These are phyloP conservation scores for Cenchrus fungigraminus DNA, from an alignment of 176 grass and related monocot genomes.

Conservation along the genomic window DNA sequence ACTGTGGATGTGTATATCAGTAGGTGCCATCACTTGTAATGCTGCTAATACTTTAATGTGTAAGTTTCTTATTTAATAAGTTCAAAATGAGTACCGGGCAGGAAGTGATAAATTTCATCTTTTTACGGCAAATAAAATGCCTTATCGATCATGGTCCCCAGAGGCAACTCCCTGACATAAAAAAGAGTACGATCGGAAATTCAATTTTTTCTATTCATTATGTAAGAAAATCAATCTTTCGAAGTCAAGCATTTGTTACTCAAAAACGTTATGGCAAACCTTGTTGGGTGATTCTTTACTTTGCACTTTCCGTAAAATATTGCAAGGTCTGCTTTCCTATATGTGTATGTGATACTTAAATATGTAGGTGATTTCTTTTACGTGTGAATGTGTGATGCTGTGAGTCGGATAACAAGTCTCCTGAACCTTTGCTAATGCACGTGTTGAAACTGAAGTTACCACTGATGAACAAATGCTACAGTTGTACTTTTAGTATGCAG, in stretches of 20 bases:
- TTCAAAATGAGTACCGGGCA: no score
- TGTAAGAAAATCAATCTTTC: no score
- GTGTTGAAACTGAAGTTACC: constrained; percentile 20
- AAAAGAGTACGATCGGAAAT: no score
- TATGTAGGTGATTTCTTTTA: constrained; percentile 19
- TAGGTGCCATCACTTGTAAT: not conserved
- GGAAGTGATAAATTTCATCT: no score
- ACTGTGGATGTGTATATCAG: not conserved
- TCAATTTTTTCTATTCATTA: no score
- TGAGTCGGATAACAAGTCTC: not conserved
- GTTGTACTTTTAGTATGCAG: not conserved
- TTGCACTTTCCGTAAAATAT: not conserved
- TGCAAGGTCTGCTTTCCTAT: constrained; percentile 10
- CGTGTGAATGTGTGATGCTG: not conserved
- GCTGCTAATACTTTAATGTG: not conserved
- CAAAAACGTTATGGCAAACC: no score
- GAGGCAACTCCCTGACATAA: no score
- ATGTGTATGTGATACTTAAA: constrained; percentile 4
- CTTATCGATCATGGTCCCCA: no score
- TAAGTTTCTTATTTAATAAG: not conserved
- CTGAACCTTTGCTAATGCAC: constrained; percentile 11
- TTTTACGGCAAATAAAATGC: no score
- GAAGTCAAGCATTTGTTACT: no score
- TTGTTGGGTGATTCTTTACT: no score
- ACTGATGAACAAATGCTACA: not conserved